phyloP scores from a whole-genome alignment of 2,329 filamentous ascomycete species.

The Westerdykella ornata region DNA sequence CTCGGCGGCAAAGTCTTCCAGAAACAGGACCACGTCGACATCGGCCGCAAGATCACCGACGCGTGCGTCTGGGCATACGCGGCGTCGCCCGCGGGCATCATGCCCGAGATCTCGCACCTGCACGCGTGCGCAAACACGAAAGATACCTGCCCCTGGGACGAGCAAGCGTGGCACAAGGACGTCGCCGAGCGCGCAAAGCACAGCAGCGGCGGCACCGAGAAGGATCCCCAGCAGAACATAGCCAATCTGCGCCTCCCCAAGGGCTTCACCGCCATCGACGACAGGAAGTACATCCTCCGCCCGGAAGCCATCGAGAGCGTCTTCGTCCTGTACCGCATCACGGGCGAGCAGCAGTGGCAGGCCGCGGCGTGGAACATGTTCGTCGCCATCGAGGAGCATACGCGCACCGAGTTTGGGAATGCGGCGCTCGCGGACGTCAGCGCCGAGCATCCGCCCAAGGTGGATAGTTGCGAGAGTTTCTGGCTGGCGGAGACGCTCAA shows the following conservation, averaged over 20 bases:
- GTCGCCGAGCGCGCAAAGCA: slow-evolving; percentile 22
- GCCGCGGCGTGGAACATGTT: slow-evolving; percentile 48
- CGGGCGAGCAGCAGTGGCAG: slow-evolving; percentile 46
- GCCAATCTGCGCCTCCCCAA: slow-evolving; percentile 37
- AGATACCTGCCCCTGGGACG: slow-evolving; percentile 48
- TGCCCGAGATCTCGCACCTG: slow-evolving; percentile 54
- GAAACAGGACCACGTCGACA: slow-evolving; percentile 48
- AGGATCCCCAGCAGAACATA: slow-evolving; percentile 32
- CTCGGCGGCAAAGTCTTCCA: slow-evolving; percentile 53
- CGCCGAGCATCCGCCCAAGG: slow-evolving; percentile 31
- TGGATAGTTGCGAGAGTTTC: slow-evolving; percentile 46
- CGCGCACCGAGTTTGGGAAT: slow-evolving; percentile 42
- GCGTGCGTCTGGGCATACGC: slow-evolving; percentile 59
- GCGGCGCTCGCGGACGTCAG: slow-evolving; percentile 42
- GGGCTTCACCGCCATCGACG: slow-evolving; percentile 41
- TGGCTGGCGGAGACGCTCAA: slow-evolving; percentile 48
- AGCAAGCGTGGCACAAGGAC: slow-evolving; percentile 45
- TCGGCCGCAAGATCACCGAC: slow-evolving; percentile 53
- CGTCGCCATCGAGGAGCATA: slow-evolving; percentile 39
- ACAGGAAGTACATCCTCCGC: slow-evolving; percentile 44
- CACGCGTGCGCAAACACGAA: slow-evolving; percentile 42
- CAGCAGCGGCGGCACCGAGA: slow-evolving; percentile 11
- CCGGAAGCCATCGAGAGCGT: slow-evolving; percentile 57
- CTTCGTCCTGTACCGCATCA: slow-evolving; percentile 55
- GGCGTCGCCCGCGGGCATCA: slow-evolving; percentile 51